Conservation (phyloP, 1,284 basidiomycete species). For the Coniferiporia weirii region DNA sequence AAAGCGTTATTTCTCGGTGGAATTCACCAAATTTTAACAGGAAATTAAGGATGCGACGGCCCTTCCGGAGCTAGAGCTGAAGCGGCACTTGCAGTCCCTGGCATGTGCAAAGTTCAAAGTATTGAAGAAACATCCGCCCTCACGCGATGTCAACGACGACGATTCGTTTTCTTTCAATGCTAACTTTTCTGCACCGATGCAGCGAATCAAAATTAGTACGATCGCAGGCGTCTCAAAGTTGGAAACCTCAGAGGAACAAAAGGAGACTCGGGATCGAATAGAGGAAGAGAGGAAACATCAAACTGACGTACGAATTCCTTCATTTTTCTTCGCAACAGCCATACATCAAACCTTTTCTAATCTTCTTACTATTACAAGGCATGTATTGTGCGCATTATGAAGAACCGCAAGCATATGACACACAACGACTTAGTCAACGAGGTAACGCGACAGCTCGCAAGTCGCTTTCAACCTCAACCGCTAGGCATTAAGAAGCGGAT, state of each 20-base stretch:
- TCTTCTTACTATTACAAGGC: slow-evolving; percentile 49
- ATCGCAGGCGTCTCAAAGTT: slow-evolving; percentile 67
- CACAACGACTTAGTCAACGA: slow-evolving; percentile 92
- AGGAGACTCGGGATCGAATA: slow-evolving; percentile 86
- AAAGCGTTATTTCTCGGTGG: neutral
- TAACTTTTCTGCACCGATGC: slow-evolving; percentile 75
- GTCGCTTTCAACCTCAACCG: slow-evolving; percentile 84
- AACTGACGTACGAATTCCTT: slow-evolving; percentile 63
- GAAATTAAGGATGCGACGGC: slow-evolving; percentile 53
- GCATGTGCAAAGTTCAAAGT: slow-evolving; percentile 98
- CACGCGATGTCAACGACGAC: slow-evolving; percentile 69
- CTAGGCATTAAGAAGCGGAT: slow-evolving; percentile 90
- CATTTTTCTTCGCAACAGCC: neutral
- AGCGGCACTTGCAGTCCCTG: slow-evolving; percentile 90
- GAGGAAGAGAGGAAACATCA: slow-evolving; percentile 92
- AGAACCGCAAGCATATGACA: slow-evolving; percentile 85
- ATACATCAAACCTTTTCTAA: slow-evolving; percentile 6
- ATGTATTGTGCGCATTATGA: slow-evolving; percentile 97
- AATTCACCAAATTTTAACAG: slow-evolving; percentile 25
- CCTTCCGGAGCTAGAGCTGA: slow-evolving; percentile 77
- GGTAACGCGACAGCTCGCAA: slow-evolving; percentile 80
- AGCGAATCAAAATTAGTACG: slow-evolving; percentile 93
- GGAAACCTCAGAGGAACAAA: slow-evolving; percentile 83
- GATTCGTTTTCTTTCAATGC: slow-evolving; percentile 91
- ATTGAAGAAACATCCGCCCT: slow-evolving; percentile 85